Base-by-base conservation (phyloP, 148 eudicot genomes). In the Beta vulgaris region DNA sequence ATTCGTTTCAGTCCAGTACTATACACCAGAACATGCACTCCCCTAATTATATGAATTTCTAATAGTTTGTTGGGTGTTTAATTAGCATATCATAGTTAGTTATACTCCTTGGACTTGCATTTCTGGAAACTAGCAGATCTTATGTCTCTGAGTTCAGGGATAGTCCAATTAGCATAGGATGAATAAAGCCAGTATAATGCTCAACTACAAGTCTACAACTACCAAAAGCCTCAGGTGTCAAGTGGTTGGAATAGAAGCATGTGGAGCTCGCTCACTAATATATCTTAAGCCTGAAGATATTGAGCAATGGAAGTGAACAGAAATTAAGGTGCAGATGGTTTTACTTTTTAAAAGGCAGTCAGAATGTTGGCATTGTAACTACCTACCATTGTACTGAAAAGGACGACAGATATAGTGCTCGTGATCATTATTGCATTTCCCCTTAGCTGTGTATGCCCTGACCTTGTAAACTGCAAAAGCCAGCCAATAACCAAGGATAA, bases 401-500 rank as follows among this genome's bases (percentile, higher is more conserved):
- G 96, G 78, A 91, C 96, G 58, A 91, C 86, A 19, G 86, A 69
- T 37, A 91, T 91, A 2, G 96, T 91, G 76, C 92, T 91, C 34
- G 96, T 91, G 58, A 91, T 91, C 96, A 91, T 91, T 63, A 91
- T 72, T 25, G 96, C 96, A 77, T 91, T 87, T n/a, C 84, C 92
- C 67, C 70, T 69, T 59, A 84, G 75, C 16, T 85, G 86, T 23
- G 96, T 91, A 74, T 88, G 92, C 44, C 96, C 96, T 61, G 80
- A 49, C 72, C 85, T 91, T 37, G 96, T 91, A 79, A 91, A 91
- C 96, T 91, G 87, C 85, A 84, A 10, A 70, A 58, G 14, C 73
- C 77, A 62, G 32, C 37, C 49, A 76, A 53, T 36, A 60, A 69
- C 34, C 68, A 32, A 76, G 32, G 69, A 61, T 21, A 13, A 40